A percentile compares a stretch with the other conserved stretches of the same genome.
These are phyloP conservation scores for Lactarius quietus DNA, from an alignment of 768 basidiomycete species.

Conservation along the genomic window DNA sequence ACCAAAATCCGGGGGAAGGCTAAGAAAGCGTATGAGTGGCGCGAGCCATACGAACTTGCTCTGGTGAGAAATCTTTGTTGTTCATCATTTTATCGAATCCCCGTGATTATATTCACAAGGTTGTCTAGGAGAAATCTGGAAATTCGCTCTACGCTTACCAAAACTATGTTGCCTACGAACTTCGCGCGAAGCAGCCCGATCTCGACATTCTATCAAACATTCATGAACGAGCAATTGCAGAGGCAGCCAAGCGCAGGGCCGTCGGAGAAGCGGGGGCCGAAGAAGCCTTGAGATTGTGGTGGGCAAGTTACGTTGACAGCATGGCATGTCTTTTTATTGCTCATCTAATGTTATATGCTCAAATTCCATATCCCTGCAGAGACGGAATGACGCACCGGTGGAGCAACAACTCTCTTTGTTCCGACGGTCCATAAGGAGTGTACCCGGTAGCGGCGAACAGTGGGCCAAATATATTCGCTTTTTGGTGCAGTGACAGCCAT, in stretches of 20 bases:
- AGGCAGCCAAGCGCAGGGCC: constrained; percentile 60
- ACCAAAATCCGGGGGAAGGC: constrained; percentile 66
- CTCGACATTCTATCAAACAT: constrained; percentile 51
- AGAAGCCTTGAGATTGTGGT: constrained; percentile 58
- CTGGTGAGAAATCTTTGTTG: constrained; percentile 44
- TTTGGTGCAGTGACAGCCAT: constrained; percentile 44
- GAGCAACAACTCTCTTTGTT: constrained; percentile 43
- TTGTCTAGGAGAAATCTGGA: constrained; percentile 25
- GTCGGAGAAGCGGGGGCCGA: constrained; percentile 54
- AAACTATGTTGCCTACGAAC: constrained; percentile 60
- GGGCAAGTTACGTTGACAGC: constrained; percentile 70
- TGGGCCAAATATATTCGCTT: constrained; percentile 77
- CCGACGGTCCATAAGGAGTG: constrained; percentile 63
- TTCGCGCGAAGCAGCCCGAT: constrained; percentile 57
- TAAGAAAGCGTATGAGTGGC: constrained; percentile 54
- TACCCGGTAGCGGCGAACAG: constrained; percentile 71
- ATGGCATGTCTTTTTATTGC: constrained; percentile 44
- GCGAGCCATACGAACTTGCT: constrained; percentile 58
- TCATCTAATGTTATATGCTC: neutral
- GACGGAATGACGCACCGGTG: constrained; percentile 48
- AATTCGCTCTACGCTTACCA: constrained; percentile 58
- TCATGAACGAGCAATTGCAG: constrained; percentile 73
- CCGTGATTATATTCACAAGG: constrained; percentile 31
- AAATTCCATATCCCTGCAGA: constrained; percentile 9
- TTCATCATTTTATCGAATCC: neutral